Evolutionary conservation across 495 filamentous ascomycete species (phyloP).

Genomic region (Hypoxylon fragiforme): DNA sequence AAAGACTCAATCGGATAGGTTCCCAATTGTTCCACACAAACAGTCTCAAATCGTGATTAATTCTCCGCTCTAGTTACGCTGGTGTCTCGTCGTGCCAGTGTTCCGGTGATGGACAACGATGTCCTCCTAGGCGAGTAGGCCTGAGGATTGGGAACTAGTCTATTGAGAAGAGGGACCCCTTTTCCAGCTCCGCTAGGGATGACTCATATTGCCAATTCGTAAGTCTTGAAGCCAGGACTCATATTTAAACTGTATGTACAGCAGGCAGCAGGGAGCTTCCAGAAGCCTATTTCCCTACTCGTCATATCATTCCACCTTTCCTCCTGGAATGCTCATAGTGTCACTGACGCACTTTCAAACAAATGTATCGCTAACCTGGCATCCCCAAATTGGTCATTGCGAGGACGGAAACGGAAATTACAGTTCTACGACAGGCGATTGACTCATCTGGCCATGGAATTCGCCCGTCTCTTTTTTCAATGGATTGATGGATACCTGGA

Average conservation of each 20-base stretch:
- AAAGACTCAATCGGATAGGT: constrained; percentile 26
- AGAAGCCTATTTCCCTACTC: constrained; percentile 18
- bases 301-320: constrained; percentile 25
- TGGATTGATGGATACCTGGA: background rate
- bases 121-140: constrained; percentile 1
- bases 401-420: constrained; percentile 17
- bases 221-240: constrained; percentile 24
- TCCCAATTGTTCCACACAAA: constrained; percentile 30
- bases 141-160: constrained; percentile 3
- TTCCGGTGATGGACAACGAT: constrained; percentile 11
- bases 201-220: constrained; percentile 17
- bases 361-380: constrained; percentile 10
- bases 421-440: constrained; percentile 25
- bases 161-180: constrained; percentile 5
- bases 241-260: background rate
- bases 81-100: constrained; percentile 20
- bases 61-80: constrained; percentile 25
- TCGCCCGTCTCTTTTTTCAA: constrained; percentile 11
- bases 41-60: constrained; percentile 36
- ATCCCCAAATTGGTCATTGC: constrained; percentile 5
- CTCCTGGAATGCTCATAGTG: constrained; percentile 25
- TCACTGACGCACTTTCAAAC: constrained; percentile 33
- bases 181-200: constrained; percentile 17
- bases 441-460: constrained; percentile 20
- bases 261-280: constrained; percentile 21